Evolutionary conservation across 768 basidiomycete species (phyloP), one percentile per base, ranked within the genome.

Genomic region (Leccinum barrowsii): DNA sequence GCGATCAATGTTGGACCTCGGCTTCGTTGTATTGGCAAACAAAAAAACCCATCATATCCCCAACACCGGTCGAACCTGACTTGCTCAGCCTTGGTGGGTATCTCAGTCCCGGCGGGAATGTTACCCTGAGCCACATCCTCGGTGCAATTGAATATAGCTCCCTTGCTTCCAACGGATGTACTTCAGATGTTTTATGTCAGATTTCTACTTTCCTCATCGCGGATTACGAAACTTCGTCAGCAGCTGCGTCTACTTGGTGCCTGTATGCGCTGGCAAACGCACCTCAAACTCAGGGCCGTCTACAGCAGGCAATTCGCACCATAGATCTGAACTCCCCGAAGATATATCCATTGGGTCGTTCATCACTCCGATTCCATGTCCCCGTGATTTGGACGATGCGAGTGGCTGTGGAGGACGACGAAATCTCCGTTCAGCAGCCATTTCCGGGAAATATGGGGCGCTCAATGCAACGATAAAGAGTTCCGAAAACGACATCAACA

Each of bases 131-230:
- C 22, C 24, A 46, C 2, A 22, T 34, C 26, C 22, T 0, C 65
- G 87, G 88, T 90, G 55, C 80, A 78, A 52, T 87, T 86, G 1
- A 88, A 86, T 64, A 67, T 82, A 13, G 69, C 75, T 12, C 69
- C 77, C 34, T 69, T 75, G 10, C 10, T 71, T 75, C 1, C 77
- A 81, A 59, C 76, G 76, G n/a, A 77, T 10, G 75, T 11, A 76
- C 80, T 37, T 70, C 76, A n/a, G 85, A 89, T 60, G 78, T 82
- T 2, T 72, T 84, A 22, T 83, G 77, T 62, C 87, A 86, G 62
- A 86, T 87, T 59, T 79, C 81, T 11, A 86, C 84, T 0, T 86
- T 87, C 67, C 75, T 87, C 30, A 77, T 82, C 13, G 83, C 84
- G 5, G 86, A 87, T 11, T 82, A 89, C 72, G 86, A 88, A 67